Base-by-base conservation (phyloP, 2,329 filamentous ascomycete species). In the Hyphodiscus sp. region DNA sequence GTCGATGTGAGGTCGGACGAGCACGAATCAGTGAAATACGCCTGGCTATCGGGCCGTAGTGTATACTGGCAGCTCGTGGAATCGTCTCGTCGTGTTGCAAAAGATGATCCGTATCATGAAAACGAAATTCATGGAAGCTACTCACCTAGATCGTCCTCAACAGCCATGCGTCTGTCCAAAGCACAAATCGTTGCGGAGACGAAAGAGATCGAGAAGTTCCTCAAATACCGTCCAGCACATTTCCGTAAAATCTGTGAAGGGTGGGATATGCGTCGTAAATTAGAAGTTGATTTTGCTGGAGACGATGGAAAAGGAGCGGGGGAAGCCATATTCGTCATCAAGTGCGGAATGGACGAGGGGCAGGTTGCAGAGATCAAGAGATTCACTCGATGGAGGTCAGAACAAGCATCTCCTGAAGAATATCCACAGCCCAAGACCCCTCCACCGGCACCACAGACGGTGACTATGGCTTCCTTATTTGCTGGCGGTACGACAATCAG, bases 241-340 rank as follows among this genome's bases (percentile, higher is more conserved):
- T 95, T 95, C 68, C 83, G 85, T 20, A 85, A 84, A 63, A 75
- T 82, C 1, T 97, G 88, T 65, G 74, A 87, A 54, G 87, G 87
- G 2, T 97, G 94, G 92, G 89, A 97, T 65, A 97, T 97, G 91
- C 83, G 83, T 50, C 82, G 91, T 56, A 83, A 76, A 57, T 74
- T 97, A 2, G 86, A 94, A 63, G 89, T 96, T 2, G 94, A 99
- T 66, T 97, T 96, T 70, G 87, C 87, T 42, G 83, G 82, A 19
- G 89, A 91, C 60, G 87, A 94, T 70, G 81, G 82, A n/a, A 75
- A 81, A 51, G 81, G 84, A 47, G 85, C 84, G 23, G 91, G 91
- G 19, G 92, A 96, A 69, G 79, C 77, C 16, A 74, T 95, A 41
- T 76, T 95, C 23, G 78, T 95, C 2, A 77, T 96, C 46, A 77